These are phyloP conservation scores for Truncatella angustata DNA, from an alignment of 2,329 filamentous ascomycete genomes.

Conservation along the genomic window DNA sequence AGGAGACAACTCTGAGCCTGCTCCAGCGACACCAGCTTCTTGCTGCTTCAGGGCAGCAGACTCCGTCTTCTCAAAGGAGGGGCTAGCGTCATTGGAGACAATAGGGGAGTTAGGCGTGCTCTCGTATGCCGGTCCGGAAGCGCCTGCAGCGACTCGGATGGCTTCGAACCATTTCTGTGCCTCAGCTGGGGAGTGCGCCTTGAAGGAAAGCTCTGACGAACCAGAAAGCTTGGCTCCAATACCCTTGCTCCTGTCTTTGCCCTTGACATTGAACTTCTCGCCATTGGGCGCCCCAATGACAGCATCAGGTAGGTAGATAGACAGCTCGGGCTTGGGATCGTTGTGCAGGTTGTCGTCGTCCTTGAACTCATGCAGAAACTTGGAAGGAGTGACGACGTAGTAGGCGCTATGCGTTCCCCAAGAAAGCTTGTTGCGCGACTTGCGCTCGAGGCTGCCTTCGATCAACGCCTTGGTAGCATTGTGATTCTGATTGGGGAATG, in stretches of 20 bases:
- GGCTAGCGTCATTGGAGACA: slow-evolving; percentile 20
- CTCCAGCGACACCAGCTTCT: slow-evolving; percentile 44
- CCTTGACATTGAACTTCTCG: slow-evolving; percentile 90
- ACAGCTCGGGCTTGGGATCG: slow-evolving; percentile 81
- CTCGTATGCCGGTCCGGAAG: slow-evolving; percentile 37
- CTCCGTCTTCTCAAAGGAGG: slow-evolving; percentile 24
- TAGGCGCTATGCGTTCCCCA: slow-evolving; percentile 77
- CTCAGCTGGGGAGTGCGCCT: slow-evolving; percentile 77
- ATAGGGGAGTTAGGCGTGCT: slow-evolving; percentile 32
- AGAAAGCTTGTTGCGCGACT: slow-evolving; percentile 79
- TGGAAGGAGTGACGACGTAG: slow-evolving; percentile 86
- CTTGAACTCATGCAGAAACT: slow-evolving; percentile 95
- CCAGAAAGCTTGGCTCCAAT: slow-evolving; percentile 80
- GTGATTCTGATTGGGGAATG: slow-evolving; percentile 89
- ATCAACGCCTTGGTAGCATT: slow-evolving; percentile 76
- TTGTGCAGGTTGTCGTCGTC: slow-evolving; percentile 72
- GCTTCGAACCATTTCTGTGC: slow-evolving; percentile 83
- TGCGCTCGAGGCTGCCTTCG: slow-evolving; percentile 85
- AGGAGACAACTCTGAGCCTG: slow-evolving; percentile 25
- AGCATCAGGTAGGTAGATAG: slow-evolving; percentile 90
- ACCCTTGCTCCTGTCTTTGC: slow-evolving; percentile 83
- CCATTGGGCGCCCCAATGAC: slow-evolving; percentile 69
- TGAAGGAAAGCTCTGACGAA: slow-evolving; percentile 79
- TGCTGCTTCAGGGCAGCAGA: slow-evolving; percentile 37
- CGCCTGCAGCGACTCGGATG: slow-evolving; percentile 61